Conservation (phyloP, 164 flowering plant species). For the Houttuynia cordata region DNA sequence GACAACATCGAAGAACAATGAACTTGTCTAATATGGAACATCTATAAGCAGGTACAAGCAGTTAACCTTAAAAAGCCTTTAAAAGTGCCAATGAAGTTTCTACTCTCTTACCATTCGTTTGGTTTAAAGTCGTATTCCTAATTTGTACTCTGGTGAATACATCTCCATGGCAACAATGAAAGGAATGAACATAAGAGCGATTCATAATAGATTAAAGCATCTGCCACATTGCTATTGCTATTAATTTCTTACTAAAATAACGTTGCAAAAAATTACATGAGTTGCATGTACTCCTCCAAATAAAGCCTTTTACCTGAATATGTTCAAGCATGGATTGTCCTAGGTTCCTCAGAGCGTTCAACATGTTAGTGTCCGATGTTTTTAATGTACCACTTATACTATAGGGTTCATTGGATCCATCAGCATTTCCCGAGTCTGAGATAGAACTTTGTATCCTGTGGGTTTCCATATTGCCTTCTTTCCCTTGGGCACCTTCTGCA, state of each 20-base stretch:
- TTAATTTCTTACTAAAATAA: no score
- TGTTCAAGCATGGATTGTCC: constrained; percentile 94
- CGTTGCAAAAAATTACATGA: neutral
- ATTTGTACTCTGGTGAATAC: no score
- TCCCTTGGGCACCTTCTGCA: constrained; percentile 44
- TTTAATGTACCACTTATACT: constrained; percentile 11
- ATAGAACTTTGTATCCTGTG: constrained; percentile 6
- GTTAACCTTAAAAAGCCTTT: no score
- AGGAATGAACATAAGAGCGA: no score
- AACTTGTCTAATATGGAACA: no score
- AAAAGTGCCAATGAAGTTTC: no score
- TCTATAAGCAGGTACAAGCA: no score
- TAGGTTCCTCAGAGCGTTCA: constrained; percentile 54
- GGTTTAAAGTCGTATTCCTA: no score
- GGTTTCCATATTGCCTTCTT: constrained; percentile 15
- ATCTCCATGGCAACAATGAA: no score
- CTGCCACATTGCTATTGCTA: neutral
- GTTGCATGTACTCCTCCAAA: neutral
- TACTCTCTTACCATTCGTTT: no score
- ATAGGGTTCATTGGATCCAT: neutral
- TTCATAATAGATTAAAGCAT: no score
- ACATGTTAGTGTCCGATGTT: constrained; percentile 44
- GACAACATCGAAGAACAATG: no score
- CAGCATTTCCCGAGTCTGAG: neutral
- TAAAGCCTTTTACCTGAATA: constrained; percentile 54